phyloP scores from a whole-genome alignment of 768 basidiomycete genomes.

The Tricholoma hemisulphureum region DNA sequence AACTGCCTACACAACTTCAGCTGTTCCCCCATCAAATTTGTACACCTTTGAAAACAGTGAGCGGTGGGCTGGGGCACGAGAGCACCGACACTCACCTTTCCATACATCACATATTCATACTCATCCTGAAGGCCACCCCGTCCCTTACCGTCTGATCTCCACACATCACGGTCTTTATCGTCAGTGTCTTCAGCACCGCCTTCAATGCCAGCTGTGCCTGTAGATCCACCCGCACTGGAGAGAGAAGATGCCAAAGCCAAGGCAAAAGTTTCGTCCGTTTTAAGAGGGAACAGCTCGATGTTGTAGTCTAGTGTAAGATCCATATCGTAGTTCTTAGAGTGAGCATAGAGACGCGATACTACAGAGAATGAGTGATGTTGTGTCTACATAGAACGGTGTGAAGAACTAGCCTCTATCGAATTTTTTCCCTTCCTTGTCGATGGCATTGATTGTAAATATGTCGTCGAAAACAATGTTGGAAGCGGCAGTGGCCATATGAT shows the following conservation, averaged over 20 bases:
- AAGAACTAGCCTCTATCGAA: slow-evolving; percentile 85
- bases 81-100: slow-evolving; percentile 62
- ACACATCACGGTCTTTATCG: slow-evolving; percentile 76
- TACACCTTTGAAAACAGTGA: slow-evolving; percentile 63
- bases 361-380: slow-evolving; percentile 11
- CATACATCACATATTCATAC: slow-evolving; percentile 99
- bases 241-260: slow-evolving; percentile 85
- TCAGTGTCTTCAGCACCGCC: slow-evolving; percentile 49
- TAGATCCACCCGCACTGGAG: slow-evolving; percentile 49
- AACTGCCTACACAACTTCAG: slow-evolving; percentile 76
- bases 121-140: slow-evolving; percentile 85
- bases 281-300: slow-evolving; percentile 81
- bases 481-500: slow-evolving; percentile 51
- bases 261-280: slow-evolving; percentile 68
- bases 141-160: slow-evolving; percentile 84
- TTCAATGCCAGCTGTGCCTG: slow-evolving; percentile 46
- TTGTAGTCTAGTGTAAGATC: slow-evolving; percentile 93
- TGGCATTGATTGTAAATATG: slow-evolving; percentile 80
- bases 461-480: slow-evolving; percentile 91
- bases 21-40: slow-evolving; percentile 87
- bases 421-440: slow-evolving; percentile 93
- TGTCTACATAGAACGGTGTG: background rate
- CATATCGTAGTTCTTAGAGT: slow-evolving; percentile 92
- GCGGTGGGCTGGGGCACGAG: background rate
- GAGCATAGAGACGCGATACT: slow-evolving; percentile 92